Conservation (phyloP, 2,329 filamentous ascomycete species). For the Colletotrichum sp. region DNA sequence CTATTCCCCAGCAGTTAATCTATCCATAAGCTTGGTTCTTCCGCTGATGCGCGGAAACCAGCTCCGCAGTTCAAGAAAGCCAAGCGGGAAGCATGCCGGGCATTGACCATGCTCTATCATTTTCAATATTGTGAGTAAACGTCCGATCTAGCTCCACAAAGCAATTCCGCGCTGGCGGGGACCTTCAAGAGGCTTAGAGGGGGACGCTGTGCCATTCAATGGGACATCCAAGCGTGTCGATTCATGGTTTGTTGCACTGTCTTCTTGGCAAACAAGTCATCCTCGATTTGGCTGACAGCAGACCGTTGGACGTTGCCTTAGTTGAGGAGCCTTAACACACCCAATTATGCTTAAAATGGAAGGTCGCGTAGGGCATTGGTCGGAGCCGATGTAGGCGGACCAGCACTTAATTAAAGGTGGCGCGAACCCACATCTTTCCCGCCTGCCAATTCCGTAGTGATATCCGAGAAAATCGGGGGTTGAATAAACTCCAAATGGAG, state of each 20-base stretch:
- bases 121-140: not conserved
- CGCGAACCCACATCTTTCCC: not conserved
- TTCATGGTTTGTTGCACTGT: not conserved
- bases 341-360: constrained; percentile 20
- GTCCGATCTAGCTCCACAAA: not conserved
- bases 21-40: not conserved
- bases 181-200: not conserved
- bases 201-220: not conserved
- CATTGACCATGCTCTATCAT: not conserved
- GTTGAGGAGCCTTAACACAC: not conserved
- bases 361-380: constrained; percentile 11
- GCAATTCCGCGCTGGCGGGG: not conserved
- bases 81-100: not conserved
- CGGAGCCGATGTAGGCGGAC: not conserved
- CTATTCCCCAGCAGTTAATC: not conserved
- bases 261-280: not conserved
- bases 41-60: not conserved
- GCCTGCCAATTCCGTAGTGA: constrained; percentile 13
- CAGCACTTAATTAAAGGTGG: not conserved
- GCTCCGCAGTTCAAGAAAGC: not conserved
- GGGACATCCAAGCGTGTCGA: not conserved
- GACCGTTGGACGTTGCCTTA: not conserved
- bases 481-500: constrained; percentile 10
- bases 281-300: not conserved
- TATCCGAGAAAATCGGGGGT: not conserved